Base-by-base conservation (phyloP, 2,329 filamentous ascomycete genomes). In the Pestalotiopsis sp. region DNA sequence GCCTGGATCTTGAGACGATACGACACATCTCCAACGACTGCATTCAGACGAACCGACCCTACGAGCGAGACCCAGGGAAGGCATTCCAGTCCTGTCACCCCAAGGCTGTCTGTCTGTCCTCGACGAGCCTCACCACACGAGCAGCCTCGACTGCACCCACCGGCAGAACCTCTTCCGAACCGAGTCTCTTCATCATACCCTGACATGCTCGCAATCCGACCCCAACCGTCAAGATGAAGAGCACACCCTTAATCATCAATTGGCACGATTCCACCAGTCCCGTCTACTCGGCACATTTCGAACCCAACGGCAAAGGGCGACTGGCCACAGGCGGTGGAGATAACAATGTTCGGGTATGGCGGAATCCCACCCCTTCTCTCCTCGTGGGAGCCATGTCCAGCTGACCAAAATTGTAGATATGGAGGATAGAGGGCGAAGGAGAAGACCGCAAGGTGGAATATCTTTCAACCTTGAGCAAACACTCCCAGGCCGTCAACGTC, bases 201-300 rank as follows among this genome's bases (percentile, higher is more conserved):
- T 62, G 59, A 62, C 25, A 75, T 75, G 71, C 71, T 73, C 73
- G 17, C 20, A 20, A 9, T n/a, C 68, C 31, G 27, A n/a, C 12
- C 56, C 38, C 66, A 69, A 58, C 71, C 75, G 77, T 78, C 81
- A 85, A 81, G 79, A 99, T 99, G 96, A 98, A 97, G 89, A 95
- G 94, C 79, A 92, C 94, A 78, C 95, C 96, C 75, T 88, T 99
- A 75, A 95, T 98, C 79, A 95, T 99, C 83, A 94, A 97, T 86
- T 99, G 96, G 96, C 97, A 99, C 83, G 93, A 98, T 81, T 93
- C 97, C 79, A 97, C 97, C 83, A 91, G 93, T 76, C 96, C 96
- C 69, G 95, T 99, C 80, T 99, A 98, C 84, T 98, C 95, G 58
- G 94, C 94, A 75, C 95, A 98, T 81, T 99, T 98, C 80, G 95